phyloP scores from a whole-genome alignment of 2,329 filamentous ascomycete species.

The Fusarium sarcochroum region DNA sequence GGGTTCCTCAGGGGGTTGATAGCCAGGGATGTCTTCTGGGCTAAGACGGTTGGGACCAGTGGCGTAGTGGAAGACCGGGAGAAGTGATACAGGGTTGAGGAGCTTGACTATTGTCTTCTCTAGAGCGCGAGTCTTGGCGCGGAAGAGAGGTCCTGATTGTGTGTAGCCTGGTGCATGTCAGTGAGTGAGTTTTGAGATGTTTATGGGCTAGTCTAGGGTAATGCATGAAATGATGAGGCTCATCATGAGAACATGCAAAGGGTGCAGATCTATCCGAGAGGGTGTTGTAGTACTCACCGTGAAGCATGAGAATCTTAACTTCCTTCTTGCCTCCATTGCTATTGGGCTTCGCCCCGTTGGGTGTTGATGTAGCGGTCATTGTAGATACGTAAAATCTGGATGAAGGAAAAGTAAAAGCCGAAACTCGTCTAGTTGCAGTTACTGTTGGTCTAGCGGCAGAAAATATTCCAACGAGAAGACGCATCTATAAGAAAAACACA shows the following conservation, averaged over 20 bases:
- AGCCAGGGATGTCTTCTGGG: constrained; percentile 79
- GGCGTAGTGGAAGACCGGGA: constrained; percentile 74
- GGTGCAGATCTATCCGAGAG: background rate
- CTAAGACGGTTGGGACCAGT: constrained; percentile 76
- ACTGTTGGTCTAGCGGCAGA: constrained; percentile 34
- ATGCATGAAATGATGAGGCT: background rate
- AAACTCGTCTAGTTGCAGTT: constrained; percentile 23
- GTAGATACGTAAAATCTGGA: constrained; percentile 31
- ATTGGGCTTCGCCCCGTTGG: constrained; percentile 47
- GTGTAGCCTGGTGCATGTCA: constrained; percentile 76
- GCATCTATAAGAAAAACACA: constrained; percentile 40
- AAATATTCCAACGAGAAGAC: constrained; percentile 27
- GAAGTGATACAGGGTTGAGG: constrained; percentile 71
- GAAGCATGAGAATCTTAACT: constrained; percentile 82
- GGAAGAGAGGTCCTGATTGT: constrained; percentile 88
- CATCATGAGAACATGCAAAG: background rate
- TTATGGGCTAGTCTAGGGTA: constrained; percentile 8
- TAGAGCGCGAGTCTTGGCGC: constrained; percentile 87
- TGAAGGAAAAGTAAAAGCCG: constrained; percentile 18
- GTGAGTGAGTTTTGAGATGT: constrained; percentile 22
- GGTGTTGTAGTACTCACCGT: constrained; percentile 63
- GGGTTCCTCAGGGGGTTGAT: constrained; percentile 60
- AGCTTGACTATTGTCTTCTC: constrained; percentile 84
- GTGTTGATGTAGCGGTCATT: constrained; percentile 46
- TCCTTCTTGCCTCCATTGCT: constrained; percentile 60